Percentiles rank a stretch among this genome's conserved stretches.
Conservation (phyloP, 257 asterid species). For the Solanum lycopersicoides region DNA sequence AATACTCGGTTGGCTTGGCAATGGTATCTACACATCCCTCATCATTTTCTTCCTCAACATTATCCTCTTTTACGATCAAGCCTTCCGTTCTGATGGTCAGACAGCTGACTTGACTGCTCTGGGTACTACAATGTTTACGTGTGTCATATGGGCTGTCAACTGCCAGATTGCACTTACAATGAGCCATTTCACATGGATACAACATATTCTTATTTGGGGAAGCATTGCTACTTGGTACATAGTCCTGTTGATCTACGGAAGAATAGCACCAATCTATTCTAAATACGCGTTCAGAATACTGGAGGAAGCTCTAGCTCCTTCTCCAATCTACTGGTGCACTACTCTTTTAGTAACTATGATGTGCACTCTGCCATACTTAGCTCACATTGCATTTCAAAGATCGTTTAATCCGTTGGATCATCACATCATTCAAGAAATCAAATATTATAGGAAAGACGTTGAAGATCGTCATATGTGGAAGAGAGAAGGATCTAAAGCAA, state of each 20-base stretch:
- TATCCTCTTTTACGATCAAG: constrained; percentile 68
- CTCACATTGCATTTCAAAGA: constrained; percentile 69
- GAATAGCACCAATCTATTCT: constrained; percentile 19
- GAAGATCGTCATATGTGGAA: constrained; percentile 90
- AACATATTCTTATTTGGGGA: constrained; percentile 67
- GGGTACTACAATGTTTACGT: constrained; percentile 91
- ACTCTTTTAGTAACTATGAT: constrained; percentile 56
- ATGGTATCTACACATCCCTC: constrained; percentile 74
- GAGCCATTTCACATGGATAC: constrained; percentile 98
- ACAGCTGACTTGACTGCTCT: constrained; percentile 80
- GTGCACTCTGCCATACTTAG: constrained; percentile 75
- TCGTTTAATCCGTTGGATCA: constrained; percentile 82
- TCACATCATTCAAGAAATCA: constrained; percentile 89
- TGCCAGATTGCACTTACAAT: constrained; percentile 77
- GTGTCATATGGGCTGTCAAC: constrained; percentile 81
- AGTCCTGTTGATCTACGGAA: constrained; percentile 62
- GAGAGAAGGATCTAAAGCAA: constrained; percentile 67
- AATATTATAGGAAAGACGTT: constrained; percentile 58
- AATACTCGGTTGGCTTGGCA: constrained; percentile 90
- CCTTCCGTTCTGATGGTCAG: constrained; percentile 80
- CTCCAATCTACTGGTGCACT: constrained; percentile 81
- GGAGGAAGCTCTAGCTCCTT: constrained; percentile 65
- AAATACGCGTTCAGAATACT: constrained; percentile 47
- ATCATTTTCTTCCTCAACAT: constrained; percentile 65
- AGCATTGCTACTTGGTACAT: constrained; percentile 70